A percentile compares a stretch with the other conserved stretches of the same genome.
These are phyloP conservation scores for Phoma sp. DNA, from an alignment of 2,329 filamentous ascomycete species.

Conservation along the genomic window DNA sequence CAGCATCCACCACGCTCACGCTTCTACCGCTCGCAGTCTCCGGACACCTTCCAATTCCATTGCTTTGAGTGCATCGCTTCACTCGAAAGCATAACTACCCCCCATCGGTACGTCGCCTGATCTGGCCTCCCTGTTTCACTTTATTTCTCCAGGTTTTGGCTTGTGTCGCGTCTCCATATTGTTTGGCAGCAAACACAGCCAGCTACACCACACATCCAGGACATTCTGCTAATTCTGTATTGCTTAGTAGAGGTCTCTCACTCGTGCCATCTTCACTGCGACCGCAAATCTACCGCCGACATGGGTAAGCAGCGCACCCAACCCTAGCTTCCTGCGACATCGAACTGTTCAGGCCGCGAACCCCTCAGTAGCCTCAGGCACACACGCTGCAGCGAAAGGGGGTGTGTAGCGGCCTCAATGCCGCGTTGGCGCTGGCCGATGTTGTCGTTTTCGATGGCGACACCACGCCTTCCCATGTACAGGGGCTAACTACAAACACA, in stretches of 20 bases:
- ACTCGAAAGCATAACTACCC: conserved; percentile 44
- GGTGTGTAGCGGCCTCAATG: conserved; percentile 18
- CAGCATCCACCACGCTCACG: conserved; percentile 37
- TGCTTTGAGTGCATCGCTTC: conserved; percentile 43
- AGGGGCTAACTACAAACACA: conserved; percentile 41
- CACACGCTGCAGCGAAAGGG: conserved; percentile 12
- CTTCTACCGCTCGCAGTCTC: conserved; percentile 33
- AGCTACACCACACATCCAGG: conserved; percentile 21
- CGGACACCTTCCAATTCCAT: conserved; percentile 32
- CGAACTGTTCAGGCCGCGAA: conserved; percentile 15
- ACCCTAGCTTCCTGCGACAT: conserved; percentile 18
- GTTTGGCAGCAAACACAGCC: conserved; percentile 33
- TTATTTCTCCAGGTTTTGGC: conserved; percentile 42
- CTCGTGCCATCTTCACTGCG: conserved; percentile 37
- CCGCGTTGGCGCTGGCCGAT: conserved; percentile 21
- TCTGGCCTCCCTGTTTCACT: conserved; percentile 33
- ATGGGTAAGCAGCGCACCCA: conserved; percentile 46
- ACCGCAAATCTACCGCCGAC: conserved; percentile 38
- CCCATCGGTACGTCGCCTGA: conserved; percentile 45
- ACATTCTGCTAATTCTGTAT: conserved; percentile 29
- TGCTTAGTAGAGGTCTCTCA: conserved; percentile 41
- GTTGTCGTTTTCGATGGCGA: conserved; percentile 15
- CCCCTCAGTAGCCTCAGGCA: conserved; percentile 16
- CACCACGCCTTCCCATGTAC: conserved; percentile 17
- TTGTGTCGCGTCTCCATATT: conserved; percentile 42